A percentile compares a stretch with the other conserved stretches of the same genome.
phyloP scores from a whole-genome alignment of 2,329 filamentous ascomycete species.

The Didymella sp. region DNA sequence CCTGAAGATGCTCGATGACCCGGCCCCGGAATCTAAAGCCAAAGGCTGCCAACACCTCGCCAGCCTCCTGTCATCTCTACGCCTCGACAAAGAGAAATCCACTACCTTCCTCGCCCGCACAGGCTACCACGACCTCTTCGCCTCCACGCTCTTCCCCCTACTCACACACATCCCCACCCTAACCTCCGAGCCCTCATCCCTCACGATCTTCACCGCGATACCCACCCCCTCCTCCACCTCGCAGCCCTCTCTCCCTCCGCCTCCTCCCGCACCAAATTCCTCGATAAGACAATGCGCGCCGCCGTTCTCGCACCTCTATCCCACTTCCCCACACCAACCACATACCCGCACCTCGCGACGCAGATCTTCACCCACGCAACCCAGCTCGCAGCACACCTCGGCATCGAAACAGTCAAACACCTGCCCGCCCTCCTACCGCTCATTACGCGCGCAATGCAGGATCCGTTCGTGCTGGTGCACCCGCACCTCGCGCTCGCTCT shows the following conservation, averaged over 20 bases:
- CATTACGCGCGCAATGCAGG: conserved; percentile 68
- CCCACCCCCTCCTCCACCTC: conserved; percentile 70
- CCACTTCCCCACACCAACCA: conserved; percentile 58
- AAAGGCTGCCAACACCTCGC: conserved; percentile 64
- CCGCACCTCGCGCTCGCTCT: conserved; percentile 62
- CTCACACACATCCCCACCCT: conserved; percentile 79
- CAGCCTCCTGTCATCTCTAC: conserved; percentile 59
- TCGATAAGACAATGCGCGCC: conserved; percentile 55
- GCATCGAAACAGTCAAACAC: conserved; percentile 70
- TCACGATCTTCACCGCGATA: conserved; percentile 67
- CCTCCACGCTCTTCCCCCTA: conserved; percentile 72
- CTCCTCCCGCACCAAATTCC: conserved; percentile 33
- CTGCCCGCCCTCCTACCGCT: conserved; percentile 74
- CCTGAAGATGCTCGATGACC: conserved; percentile 72
- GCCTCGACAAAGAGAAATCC: conserved; percentile 39
- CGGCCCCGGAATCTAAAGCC: conserved; percentile 60
- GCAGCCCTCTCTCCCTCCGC: conserved; percentile 23
- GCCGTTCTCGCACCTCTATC: conserved; percentile 56
- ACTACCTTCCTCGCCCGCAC: conserved; percentile 57
- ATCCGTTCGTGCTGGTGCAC: conserved; percentile 69
- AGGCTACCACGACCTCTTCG: conserved; percentile 70
- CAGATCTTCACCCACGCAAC: conserved; percentile 61
- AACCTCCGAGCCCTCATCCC: conserved; percentile 75
- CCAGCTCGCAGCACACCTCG: conserved; percentile 62
- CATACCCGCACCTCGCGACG: conserved; percentile 64